These are phyloP conservation scores for Evernia prunastri DNA, from an alignment of 495 filamentous ascomycete genomes.

Conservation along the genomic window DNA sequence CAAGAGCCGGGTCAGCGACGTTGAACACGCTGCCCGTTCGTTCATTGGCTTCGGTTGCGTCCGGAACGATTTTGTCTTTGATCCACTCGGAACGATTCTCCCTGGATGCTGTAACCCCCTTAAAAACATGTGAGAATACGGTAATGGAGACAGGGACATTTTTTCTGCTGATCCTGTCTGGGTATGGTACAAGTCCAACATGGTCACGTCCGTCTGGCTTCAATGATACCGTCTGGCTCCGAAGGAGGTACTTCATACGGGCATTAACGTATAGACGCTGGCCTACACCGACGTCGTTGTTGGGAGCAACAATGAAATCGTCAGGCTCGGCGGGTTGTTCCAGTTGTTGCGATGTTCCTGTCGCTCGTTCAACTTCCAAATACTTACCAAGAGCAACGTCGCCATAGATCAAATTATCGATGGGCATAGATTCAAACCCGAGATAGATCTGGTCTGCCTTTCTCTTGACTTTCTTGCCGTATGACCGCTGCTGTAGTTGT, in stretches of 20 bases:
- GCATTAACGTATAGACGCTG: slow-evolving; percentile 26
- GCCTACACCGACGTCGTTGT: slow-evolving; percentile 14
- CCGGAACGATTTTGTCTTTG: not conserved
- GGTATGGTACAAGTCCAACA: slow-evolving; percentile 22
- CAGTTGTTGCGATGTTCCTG: not conserved
- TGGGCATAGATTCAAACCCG: slow-evolving; percentile 26
- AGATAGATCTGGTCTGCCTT: slow-evolving; percentile 27
- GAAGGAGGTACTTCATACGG: slow-evolving; percentile 30
- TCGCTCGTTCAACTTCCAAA: not conserved
- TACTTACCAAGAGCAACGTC: slow-evolving; percentile 27
- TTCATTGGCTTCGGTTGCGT: not conserved
- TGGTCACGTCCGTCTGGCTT: slow-evolving; percentile 4
- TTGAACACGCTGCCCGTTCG: not conserved
- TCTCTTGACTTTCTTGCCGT: slow-evolving; percentile 16
- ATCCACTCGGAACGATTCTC: slow-evolving; percentile 22
- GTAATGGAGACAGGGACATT: slow-evolving; percentile 24
- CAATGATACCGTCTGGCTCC: not conserved
- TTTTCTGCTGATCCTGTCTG: slow-evolving; percentile 18
- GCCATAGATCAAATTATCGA: slow-evolving; percentile 40
- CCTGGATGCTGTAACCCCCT: slow-evolving; percentile 14
- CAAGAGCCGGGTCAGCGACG: slow-evolving; percentile 18
- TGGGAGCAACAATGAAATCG: slow-evolving; percentile 14
- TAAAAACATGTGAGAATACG: slow-evolving; percentile 11
- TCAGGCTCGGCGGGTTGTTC: slow-evolving; percentile 2
- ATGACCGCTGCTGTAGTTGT: not conserved